phyloP scores from a whole-genome alignment of 345 rosid species.

The Conringia planisiliqua region DNA sequence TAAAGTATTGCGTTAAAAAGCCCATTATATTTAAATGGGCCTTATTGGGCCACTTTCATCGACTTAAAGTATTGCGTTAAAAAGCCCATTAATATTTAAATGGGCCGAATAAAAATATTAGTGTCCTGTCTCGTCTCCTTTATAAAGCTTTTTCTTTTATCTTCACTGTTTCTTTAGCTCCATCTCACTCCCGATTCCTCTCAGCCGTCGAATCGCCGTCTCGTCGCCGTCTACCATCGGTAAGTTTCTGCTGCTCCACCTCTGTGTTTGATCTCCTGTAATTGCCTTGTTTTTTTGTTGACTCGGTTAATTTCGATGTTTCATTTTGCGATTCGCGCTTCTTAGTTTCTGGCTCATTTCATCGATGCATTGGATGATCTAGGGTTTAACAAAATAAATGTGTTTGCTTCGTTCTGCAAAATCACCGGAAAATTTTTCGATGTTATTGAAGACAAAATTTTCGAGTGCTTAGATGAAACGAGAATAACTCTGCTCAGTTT shows the following conservation, averaged over 20 bases:
- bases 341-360: neutral
- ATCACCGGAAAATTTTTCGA: neutral
- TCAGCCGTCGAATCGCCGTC: constrained; percentile 9
- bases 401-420: neutral
- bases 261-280: neutral
- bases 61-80: neutral
- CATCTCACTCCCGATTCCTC: neutral
- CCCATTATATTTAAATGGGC: neutral
- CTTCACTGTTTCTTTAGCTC: neutral
- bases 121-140: neutral
- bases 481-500: neutral
- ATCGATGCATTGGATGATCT: neutral
- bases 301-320: neutral
- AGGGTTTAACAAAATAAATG: neutral
- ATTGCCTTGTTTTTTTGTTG: neutral
- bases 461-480: neutral
- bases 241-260: neutral
- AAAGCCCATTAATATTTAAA: neutral
- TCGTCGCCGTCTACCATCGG: neutral
- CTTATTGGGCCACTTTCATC: constrained; percentile 2
- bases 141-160: neutral
- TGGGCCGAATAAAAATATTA: neutral
- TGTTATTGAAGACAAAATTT: neutral
- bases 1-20: neutral
- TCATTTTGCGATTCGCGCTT: neutral